Conservation (phyloP, 2,329 filamentous ascomycete species). For the Bipolaris cookei region DNA sequence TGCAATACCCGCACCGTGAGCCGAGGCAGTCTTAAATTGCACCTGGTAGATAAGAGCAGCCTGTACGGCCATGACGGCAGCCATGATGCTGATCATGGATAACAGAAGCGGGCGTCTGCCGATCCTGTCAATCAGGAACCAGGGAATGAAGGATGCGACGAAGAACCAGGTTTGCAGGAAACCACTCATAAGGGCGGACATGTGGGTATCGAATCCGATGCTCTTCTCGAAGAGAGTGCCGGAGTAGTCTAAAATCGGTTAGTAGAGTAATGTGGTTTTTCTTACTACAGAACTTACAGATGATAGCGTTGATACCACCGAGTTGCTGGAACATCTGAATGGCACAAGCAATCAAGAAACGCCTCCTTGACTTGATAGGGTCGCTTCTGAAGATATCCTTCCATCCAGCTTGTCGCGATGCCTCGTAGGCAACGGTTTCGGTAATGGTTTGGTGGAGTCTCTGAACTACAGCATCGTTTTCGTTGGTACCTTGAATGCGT, state of each 20-base stretch:
- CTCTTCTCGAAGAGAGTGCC: slow-evolving; percentile 27
- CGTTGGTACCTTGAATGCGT: slow-evolving; percentile 15
- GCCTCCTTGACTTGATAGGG: slow-evolving; percentile 25
- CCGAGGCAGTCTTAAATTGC: slow-evolving; percentile 20
- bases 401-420: slow-evolving; percentile 24
- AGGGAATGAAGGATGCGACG: slow-evolving; percentile 26
- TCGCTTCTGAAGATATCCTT: slow-evolving; percentile 24
- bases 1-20: slow-evolving; percentile 21
- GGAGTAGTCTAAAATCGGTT: slow-evolving; percentile 19
- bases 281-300: slow-evolving; percentile 12
- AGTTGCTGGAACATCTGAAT: slow-evolving; percentile 28
- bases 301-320: slow-evolving; percentile 28
- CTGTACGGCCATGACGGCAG: slow-evolving; percentile 26
- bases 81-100: slow-evolving; percentile 28
- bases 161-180: slow-evolving; percentile 29
- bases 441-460: slow-evolving; percentile 24
- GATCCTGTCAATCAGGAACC: slow-evolving; percentile 25
- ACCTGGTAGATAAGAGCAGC: slow-evolving; percentile 28
- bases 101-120: slow-evolving; percentile 22
- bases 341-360: slow-evolving; percentile 25
- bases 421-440: slow-evolving; percentile 25
- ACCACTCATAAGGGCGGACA: slow-evolving; percentile 25
- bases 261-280: not conserved
- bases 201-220: slow-evolving; percentile 25
- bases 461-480: slow-evolving; percentile 18